phyloP scores from a whole-genome alignment of 2,329 filamentous ascomycete species.

The Neonectria sp. region DNA sequence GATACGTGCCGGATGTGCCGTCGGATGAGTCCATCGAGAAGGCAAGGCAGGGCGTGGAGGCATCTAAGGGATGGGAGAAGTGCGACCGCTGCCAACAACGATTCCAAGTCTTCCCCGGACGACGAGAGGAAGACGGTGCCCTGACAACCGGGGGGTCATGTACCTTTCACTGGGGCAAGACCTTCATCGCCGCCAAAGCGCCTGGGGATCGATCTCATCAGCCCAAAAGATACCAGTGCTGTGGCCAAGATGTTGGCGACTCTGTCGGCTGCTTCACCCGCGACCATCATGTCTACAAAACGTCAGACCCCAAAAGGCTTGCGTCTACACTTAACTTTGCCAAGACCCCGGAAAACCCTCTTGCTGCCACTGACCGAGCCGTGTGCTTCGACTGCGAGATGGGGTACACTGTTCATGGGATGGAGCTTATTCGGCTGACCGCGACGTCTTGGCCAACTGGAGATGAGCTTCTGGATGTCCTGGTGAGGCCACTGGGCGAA shows the following conservation, averaged over 20 bases:
- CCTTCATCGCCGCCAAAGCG: constrained; percentile 71
- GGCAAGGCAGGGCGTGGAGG: constrained; percentile 75
- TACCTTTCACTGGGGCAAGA: constrained; percentile 84
- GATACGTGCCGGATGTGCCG: constrained; percentile 82
- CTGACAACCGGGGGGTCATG: constrained; percentile 85
- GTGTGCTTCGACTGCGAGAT: constrained; percentile 98
- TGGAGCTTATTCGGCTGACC: constrained; percentile 92
- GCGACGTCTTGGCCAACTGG: constrained; percentile 89
- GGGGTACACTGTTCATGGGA: constrained; percentile 90
- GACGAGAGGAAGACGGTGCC: constrained; percentile 81
- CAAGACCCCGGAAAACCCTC: constrained; percentile 78
- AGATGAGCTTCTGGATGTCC: constrained; percentile 82
- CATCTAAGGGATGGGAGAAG: constrained; percentile 84
- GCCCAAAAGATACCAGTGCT: constrained; percentile 82
- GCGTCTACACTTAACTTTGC: constrained; percentile 86
- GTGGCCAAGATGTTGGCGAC: constrained; percentile 80
- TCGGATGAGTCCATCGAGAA: constrained; percentile 75
- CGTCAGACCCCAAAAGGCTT: constrained; percentile 81
- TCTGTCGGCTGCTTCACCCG: constrained; percentile 80
- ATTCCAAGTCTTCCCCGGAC: constrained; percentile 93
- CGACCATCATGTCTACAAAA: constrained; percentile 89
- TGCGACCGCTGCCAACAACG: constrained; percentile 90
- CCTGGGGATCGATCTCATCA: constrained; percentile 70
- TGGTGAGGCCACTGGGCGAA: constrained; percentile 87
- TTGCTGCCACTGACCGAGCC: constrained; percentile 68